Percentiles rank a stretch among this genome's conserved stretches.
phyloP scores from a whole-genome alignment of 495 filamentous ascomycete genomes.

The Mytilinidion resinicola region DNA sequence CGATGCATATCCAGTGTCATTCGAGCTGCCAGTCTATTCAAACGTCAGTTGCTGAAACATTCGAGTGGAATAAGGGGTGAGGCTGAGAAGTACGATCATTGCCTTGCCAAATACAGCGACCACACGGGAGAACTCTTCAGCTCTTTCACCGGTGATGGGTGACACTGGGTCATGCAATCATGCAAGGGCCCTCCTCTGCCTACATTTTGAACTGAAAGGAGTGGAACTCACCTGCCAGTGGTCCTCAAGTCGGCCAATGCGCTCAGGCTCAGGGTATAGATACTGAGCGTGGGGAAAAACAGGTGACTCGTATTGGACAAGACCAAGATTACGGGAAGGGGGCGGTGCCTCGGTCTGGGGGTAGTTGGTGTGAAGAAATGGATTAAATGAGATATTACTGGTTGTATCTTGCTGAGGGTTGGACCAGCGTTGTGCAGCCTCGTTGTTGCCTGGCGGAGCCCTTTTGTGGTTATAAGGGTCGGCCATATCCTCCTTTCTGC shows the following conservation, averaged over 20 bases:
- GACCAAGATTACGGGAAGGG: background rate
- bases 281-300: background rate
- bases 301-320: background rate
- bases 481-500: background rate
- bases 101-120: background rate
- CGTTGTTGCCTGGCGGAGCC: constrained; percentile 2
- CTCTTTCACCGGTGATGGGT: background rate
- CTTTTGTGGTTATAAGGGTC: background rate
- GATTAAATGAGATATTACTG: background rate
- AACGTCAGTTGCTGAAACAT: background rate
- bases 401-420: background rate
- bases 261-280: background rate
- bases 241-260: no score
- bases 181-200: background rate
- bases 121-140: background rate
- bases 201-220: background rate
- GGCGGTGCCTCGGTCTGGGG: background rate
- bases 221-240: no score
- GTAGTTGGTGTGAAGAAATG: background rate
- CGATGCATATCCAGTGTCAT: constrained; percentile 1
- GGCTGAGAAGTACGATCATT: background rate
- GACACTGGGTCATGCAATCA: background rate
- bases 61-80: background rate
- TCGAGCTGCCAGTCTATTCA: background rate
- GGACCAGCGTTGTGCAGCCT: background rate